Evolutionary conservation across 2,329 filamentous ascomycete species (phyloP).

Genomic region (Periconia sp.): DNA sequence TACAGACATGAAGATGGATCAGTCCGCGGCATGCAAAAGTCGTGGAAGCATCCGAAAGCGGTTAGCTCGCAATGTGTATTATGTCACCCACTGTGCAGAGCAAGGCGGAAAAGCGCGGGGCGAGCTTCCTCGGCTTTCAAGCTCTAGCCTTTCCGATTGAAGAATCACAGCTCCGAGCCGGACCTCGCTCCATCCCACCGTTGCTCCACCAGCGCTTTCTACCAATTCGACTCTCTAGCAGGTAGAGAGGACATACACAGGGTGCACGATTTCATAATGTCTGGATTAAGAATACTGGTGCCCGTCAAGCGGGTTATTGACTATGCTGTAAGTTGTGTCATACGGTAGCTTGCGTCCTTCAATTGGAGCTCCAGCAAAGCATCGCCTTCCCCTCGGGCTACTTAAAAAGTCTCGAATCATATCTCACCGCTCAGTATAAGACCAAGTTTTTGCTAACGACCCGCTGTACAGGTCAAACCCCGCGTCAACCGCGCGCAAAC

Average conservation of each 20-base stretch:
- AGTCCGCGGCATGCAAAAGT: no score
- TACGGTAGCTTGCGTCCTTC: neutral
- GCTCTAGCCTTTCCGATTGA: no score
- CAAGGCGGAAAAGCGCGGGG: no score
- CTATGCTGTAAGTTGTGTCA: conserved; percentile 63
- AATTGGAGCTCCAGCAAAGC: neutral
- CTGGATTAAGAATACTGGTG: conserved; percentile 60
- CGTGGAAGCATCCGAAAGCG: no score
- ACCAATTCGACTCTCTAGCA: neutral
- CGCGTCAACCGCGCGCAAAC: conserved; percentile 76
- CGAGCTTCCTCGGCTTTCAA: no score
- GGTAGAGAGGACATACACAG: neutral
- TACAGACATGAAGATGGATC: no score
- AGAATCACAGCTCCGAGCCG: neutral
- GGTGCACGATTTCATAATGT: conserved; percentile 49
- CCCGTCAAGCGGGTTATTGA: conserved; percentile 65
- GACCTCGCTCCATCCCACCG: neutral
- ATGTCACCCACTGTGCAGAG: no score
- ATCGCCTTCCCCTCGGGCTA: neutral
- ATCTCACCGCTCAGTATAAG: neutral
- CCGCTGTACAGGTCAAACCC: conserved; percentile 65
- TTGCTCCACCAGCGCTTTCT: neutral
- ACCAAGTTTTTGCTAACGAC: conserved; percentile 8
- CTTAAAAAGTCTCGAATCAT: neutral
- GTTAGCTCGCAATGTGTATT: no score